Base-by-base conservation (phyloP, 192 early-diverging fungal genomes). In the Mortierella antarctica region DNA sequence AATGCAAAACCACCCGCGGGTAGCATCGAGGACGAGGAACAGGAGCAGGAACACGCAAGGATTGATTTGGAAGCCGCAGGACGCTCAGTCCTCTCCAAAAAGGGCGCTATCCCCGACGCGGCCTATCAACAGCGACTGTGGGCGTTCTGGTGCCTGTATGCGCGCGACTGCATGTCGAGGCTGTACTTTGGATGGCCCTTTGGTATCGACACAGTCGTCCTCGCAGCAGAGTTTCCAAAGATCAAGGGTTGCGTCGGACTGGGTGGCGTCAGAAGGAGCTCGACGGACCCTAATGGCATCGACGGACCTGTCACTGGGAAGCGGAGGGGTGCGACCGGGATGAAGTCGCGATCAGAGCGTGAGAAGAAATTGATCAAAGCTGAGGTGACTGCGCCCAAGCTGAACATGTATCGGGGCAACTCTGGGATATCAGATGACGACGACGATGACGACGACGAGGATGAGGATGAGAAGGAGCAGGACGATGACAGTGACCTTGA, bases 181-280 rank as follows among this genome's bases (percentile, higher is more conserved):
- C 48, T 80, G 1, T 80, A 80, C 14, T 80, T 80, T 64, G 77
- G 70, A 9, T 80, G 77, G 77, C 77, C 77, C 3, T 65, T 72
- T 31, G 77, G 77, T 5, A 14, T 80, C 39, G 77, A 80, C 41
- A 57, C n/a, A 2, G 11, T 72, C 31, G 46, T 23, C 11, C 47
- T 80, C 17, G 53, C 50, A 1, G 58, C 70, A n/a, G 77, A 80
- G 39, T 42, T 80, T 18, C 77, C 77, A 0, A 71, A 55, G 59
- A 63, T 80, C 59, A 72, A 71, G 17, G 77, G 77, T 6, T 57
- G 5, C 40, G 59, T 80, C 5, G 77, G 77, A 10, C 45, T 79
- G 20, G 76, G 76, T 8, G 76, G 76, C 3, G 60, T 49, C 23
- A 57, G 63, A 14, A 78, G 65, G 55, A 65, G 21, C 51, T 40